Percentiles rank a stretch among this genome's conserved stretches.
Evolutionary conservation across 176 grass and related monocot species (phyloP).

Genomic region (Luzula sylvatica): DNA sequence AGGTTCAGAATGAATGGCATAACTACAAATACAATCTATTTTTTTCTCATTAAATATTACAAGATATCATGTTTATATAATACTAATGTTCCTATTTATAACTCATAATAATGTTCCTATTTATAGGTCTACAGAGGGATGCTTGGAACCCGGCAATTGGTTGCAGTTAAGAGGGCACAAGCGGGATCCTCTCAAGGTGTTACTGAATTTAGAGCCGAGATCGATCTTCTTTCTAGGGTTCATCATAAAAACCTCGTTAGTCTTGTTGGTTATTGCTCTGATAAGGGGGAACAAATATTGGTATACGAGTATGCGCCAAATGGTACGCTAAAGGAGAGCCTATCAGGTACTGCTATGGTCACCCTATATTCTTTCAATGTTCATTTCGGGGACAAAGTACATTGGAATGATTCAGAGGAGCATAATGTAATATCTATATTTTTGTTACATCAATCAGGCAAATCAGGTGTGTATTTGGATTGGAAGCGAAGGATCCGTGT

Average conservation of each 20-base stretch:
- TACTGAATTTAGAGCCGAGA: slow-evolving; percentile 67
- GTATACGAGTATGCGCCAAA: slow-evolving; percentile 72
- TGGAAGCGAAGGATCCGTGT: slow-evolving; percentile 58
- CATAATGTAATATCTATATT: too few relatives aligned
- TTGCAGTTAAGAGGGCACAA: slow-evolving; percentile 63
- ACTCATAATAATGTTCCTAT: too few relatives aligned
- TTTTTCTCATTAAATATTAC: background rate
- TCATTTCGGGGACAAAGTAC: too few relatives aligned
- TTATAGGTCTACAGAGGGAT: slow-evolving; percentile 70
- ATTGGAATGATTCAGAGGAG: too few relatives aligned
- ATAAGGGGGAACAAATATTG: slow-evolving; percentile 65
- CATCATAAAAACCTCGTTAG: slow-evolving; percentile 74
- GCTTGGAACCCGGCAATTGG: slow-evolving; percentile 30
- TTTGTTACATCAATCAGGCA: slow-evolving; percentile 30
- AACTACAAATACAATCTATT: background rate
- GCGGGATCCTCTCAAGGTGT: slow-evolving; percentile 38
- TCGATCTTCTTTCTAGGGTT: slow-evolving; percentile 68
- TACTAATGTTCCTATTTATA: too few relatives aligned
- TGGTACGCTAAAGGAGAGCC: slow-evolving; percentile 48
- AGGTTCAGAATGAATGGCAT: background rate
- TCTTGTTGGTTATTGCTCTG: slow-evolving; percentile 72
- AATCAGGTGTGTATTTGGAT: slow-evolving; percentile 64
- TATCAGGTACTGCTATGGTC: slow-evolving; percentile 52
- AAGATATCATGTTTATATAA: too few relatives aligned
- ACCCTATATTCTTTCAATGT: too few relatives aligned